Evolutionary conservation across 768 basidiomycete species (phyloP).

Genomic region (Boletales sp.): DNA sequence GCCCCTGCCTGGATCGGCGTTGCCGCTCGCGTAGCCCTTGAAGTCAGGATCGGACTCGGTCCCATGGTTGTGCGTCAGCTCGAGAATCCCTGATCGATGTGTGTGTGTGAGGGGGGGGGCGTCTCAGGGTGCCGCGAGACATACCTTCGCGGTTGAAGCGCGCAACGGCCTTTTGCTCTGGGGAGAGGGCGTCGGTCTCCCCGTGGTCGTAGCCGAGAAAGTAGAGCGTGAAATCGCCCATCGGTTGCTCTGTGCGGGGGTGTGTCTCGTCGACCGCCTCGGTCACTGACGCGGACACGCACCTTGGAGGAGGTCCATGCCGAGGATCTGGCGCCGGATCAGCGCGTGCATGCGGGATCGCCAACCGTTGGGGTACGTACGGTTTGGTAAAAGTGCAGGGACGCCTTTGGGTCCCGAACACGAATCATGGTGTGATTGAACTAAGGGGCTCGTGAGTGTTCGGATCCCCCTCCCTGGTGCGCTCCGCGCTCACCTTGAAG

Average conservation of each 20-base stretch:
- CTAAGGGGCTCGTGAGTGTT: conserved; percentile 29
- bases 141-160: conserved; percentile 66
- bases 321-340: conserved; percentile 42
- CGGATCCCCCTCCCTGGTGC: too few species aligned
- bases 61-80: conserved; percentile 88
- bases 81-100: conserved; percentile 58
- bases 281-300: conserved; percentile 7
- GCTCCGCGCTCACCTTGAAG: conserved; percentile 44
- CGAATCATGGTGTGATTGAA: conserved; percentile 89
- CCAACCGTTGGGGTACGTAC: conserved; percentile 32
- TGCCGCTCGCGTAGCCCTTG: conserved; percentile 82
- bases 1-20: conserved; percentile 70
- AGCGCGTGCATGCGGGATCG: not conserved
- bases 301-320: conserved; percentile 75
- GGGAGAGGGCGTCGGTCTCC: conserved; percentile 41
- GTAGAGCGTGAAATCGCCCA: conserved; percentile 70
- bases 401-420: conserved; percentile 81
- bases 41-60: conserved; percentile 78
- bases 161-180: conserved; percentile 49
- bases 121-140: not conserved
- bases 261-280: not conserved
- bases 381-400: conserved; percentile 77
- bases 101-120: not conserved
- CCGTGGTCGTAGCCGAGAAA: conserved; percentile 80
- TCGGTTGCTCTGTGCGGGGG: conserved; percentile 44